phyloP scores from a whole-genome alignment of 1,139 yeast genomes.

The Arxiozyma slooffiae region DNA sequence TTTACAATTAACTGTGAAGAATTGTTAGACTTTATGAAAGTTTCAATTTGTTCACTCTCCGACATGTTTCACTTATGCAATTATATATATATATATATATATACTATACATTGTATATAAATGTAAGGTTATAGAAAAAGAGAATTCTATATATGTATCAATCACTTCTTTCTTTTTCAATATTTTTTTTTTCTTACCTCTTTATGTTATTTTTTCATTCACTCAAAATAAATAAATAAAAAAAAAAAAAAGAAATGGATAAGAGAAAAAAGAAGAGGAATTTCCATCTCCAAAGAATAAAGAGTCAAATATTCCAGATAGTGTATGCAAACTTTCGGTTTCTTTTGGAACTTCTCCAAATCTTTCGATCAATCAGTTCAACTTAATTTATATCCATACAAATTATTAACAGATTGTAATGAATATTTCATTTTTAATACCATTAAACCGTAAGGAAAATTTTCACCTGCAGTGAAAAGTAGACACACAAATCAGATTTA shows the following conservation, averaged over 20 bases:
- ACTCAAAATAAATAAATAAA: too few species aligned
- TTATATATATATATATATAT: background rate
- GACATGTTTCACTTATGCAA: background rate
- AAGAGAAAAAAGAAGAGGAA: too few species aligned
- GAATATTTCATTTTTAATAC: conserved; percentile 22
- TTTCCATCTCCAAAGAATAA: too few species aligned
- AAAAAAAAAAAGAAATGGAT: background rate
- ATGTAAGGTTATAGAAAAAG: background rate
- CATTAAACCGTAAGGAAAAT: conserved; percentile 26
- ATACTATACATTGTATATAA: background rate
- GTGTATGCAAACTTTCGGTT: too few species aligned
- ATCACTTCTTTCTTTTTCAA: background rate
- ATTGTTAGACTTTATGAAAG: conserved; percentile 1
- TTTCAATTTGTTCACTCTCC: background rate
- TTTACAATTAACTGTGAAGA: background rate
- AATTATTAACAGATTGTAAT: conserved; percentile 15
- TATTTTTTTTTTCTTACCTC: background rate
- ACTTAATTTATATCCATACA: conserved; percentile 24
- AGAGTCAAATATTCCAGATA: too few species aligned
- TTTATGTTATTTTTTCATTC: background rate
- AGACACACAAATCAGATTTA: conserved; percentile 23
- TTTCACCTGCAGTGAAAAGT: conserved; percentile 18
- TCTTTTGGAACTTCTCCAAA: too few species aligned
- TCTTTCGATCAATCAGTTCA: background rate
- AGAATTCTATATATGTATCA: background rate